Evolutionary conservation across 2,329 filamentous ascomycete species (phyloP).

Genomic region (Hypoxylon sp.): DNA sequence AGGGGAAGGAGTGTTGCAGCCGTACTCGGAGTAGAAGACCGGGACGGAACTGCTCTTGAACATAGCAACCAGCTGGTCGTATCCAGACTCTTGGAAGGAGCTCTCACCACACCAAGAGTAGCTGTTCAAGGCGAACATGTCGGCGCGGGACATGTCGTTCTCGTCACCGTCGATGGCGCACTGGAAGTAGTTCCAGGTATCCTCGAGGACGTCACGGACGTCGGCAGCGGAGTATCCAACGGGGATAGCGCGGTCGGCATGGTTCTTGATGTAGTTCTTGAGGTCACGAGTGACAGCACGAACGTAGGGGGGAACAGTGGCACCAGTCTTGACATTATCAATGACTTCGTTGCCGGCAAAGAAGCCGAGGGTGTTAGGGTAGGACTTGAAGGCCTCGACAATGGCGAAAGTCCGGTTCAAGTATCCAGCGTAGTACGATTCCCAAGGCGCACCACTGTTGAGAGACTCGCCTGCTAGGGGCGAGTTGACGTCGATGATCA

Average conservation of each 20-base stretch:
- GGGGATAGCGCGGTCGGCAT: conserved; percentile 77
- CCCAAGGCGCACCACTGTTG: conserved; percentile 69
- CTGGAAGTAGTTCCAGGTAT: conserved; percentile 83
- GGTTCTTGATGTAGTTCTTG: conserved; percentile 84
- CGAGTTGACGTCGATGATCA: conserved; percentile 78
- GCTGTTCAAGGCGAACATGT: conserved; percentile 85
- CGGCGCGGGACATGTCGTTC: conserved; percentile 74
- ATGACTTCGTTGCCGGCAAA: conserved; percentile 87
- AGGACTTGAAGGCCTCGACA: conserved; percentile 76
- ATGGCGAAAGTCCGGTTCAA: conserved; percentile 77
- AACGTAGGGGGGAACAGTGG: conserved; percentile 77
- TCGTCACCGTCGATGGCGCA: conserved; percentile 71
- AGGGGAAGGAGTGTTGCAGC: conserved; percentile 80
- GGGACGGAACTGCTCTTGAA: conserved; percentile 78
- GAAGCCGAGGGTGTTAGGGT: conserved; percentile 78
- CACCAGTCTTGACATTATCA: conserved; percentile 73
- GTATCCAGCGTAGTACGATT: conserved; percentile 72
- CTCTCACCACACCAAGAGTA: conserved; percentile 80
- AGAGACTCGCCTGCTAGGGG: conserved; percentile 72
- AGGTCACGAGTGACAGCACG: conserved; percentile 83
- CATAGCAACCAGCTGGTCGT: conserved; percentile 73
- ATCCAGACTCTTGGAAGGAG: conserved; percentile 74
- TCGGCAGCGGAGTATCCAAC: conserved; percentile 87
- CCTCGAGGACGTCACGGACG: conserved; percentile 79
- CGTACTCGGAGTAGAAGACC: conserved; percentile 86